These are phyloP conservation scores for Paraphaeosphaeria minitans DNA, from an alignment of 2,329 filamentous ascomycete species.

Conservation along the genomic window DNA sequence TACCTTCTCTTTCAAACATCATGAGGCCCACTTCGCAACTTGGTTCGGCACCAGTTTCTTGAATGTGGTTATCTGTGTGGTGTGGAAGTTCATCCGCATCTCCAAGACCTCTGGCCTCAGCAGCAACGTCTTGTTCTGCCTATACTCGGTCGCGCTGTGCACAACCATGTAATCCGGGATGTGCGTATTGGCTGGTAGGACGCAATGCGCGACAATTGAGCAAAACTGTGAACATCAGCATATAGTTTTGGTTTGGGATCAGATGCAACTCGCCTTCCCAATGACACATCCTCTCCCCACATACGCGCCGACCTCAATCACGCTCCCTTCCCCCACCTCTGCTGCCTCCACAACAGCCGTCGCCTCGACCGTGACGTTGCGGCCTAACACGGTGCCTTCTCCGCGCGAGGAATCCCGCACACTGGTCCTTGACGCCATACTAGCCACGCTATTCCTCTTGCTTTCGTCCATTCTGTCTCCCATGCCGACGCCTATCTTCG, in stretches of 20 bases:
- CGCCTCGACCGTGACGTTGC: conserved; percentile 52
- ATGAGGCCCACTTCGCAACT: conserved; percentile 40
- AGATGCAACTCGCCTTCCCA: conserved; percentile 46
- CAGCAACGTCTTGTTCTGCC: conserved; percentile 48
- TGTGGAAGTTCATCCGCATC: conserved; percentile 36
- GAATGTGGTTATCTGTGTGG: conserved; percentile 44
- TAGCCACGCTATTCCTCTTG: conserved; percentile 14
- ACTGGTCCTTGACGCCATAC: conserved; percentile 16
- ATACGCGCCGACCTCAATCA: conserved; percentile 41
- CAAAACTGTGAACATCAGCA: conserved; percentile 45
- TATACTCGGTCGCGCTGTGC: conserved; percentile 45
- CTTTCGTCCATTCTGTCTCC: conserved; percentile 26
- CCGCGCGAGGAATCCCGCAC: conserved; percentile 24
- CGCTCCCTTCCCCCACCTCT: conserved; percentile 45
- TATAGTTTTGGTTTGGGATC: neutral
- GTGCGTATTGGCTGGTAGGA: conserved; percentile 43
- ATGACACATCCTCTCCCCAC: conserved; percentile 43
- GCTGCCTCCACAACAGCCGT: conserved; percentile 48
- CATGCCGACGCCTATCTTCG: conserved; percentile 47
- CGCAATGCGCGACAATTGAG: conserved; percentile 48
- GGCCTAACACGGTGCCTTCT: conserved; percentile 46
- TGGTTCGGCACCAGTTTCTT: conserved; percentile 44
- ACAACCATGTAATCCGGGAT: conserved; percentile 55
- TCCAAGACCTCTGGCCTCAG: conserved; percentile 35
- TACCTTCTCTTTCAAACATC: neutral